phyloP scores from a whole-genome alignment of 2,329 filamentous ascomycete genomes.

The Penicillium sp. region DNA sequence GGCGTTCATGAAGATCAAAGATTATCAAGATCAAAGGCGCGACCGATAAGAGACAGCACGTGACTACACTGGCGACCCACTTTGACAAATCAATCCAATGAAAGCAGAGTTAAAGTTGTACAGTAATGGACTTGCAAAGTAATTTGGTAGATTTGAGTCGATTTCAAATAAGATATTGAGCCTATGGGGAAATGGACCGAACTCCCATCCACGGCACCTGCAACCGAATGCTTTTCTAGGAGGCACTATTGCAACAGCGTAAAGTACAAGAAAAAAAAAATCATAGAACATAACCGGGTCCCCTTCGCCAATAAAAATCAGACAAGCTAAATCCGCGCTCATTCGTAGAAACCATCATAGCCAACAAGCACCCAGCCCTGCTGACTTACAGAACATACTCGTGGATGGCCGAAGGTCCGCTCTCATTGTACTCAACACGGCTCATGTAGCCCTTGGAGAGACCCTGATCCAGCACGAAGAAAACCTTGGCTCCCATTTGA shows the following conservation, averaged over 20 bases:
- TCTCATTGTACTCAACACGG: conserved; percentile 67
- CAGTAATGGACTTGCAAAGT: neutral
- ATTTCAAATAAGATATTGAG: neutral
- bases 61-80: neutral
- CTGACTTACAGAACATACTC: conserved; percentile 47
- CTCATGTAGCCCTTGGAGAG: conserved; percentile 68
- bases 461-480: conserved; percentile 69
- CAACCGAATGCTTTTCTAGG: conserved; percentile 22
- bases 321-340: conserved; percentile 5
- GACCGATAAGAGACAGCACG: conserved; percentile 2
- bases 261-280: conserved; percentile 21
- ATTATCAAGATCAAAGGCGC: conserved; percentile 3
- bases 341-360: conserved; percentile 12
- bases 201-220: conserved; percentile 24
- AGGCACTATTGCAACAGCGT: conserved; percentile 16
- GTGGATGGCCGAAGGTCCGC: conserved; percentile 64
- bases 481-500: conserved; percentile 77
- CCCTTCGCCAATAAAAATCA: conserved; percentile 7
- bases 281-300: conserved; percentile 3
- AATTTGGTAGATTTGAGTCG: neutral
- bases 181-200: conserved; percentile 10
- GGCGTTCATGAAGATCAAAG: neutral
- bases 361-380: neutral
- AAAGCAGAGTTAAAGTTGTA: too few species aligned
- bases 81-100: neutral